Base-by-base conservation (phyloP, 768 basidiomycete species). In the Tricholoma hemisulphureum region DNA sequence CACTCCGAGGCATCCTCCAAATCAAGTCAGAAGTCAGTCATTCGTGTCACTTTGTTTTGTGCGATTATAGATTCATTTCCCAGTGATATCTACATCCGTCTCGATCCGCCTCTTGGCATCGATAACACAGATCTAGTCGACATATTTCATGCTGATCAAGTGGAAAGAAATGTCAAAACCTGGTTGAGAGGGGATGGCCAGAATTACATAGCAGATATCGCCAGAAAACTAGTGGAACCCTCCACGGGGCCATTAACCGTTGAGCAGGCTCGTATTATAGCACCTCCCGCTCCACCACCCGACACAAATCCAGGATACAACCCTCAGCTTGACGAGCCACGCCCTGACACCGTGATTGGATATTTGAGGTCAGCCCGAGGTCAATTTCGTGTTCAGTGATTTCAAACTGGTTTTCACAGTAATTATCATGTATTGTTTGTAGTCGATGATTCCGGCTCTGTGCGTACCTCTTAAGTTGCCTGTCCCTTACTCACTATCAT, bases 371-470 rank as follows among this genome's bases (percentile, higher is more conserved):
- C 31, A 34, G 52, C 39, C 16, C 3, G 26, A 26, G 14, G 24
- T 35, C 8, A 11, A 39, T 28, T 21, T 49, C 32, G 13, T 20
- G 3, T 41, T 37, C 31, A 11, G 14, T 23, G 45, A 26, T 56
- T 26, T 34, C 20, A 24, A 45, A 26, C 43, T 18, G 6, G 2
- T n/a, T 10, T 53, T 49, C n/a, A n/a, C 41, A 70, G 71, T 18
- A 60, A 69, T 23, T 72, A 67, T 53, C 64, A 65, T 18, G 63
- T 72, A 28, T 51, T 66, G 26, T 69, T 72, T 55, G 55, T 70
- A 24, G 59, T 72, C n/a, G 69, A 72, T 53, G 71, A 72, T 58
- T 72, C 71, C 21, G 61, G 63, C 39, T 72, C 69, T 4, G 71
- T 72, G 58, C 2, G 63, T 65, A 7, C 14, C 28, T 32, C 18